Base-by-base conservation (phyloP, 768 basidiomycete genomes). In the Cystofilobasidium ferigula region DNA sequence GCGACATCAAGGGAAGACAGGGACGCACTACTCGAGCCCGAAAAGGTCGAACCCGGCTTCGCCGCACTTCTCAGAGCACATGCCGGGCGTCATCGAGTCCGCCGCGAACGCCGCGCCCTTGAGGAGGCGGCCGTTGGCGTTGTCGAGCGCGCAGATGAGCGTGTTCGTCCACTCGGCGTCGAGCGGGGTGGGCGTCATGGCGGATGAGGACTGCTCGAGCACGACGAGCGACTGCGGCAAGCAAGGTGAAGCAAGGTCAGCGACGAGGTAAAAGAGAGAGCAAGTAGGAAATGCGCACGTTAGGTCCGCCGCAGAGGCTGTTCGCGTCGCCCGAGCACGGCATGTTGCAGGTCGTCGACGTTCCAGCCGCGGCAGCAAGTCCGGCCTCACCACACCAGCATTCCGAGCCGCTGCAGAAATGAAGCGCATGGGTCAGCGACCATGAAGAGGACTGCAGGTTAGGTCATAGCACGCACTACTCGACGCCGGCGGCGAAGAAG, bases 1-100 rank as follows among this genome's bases (percentile, higher is more conserved):
- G n/a, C n/a, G 40, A 42, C 40, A 10, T 10, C 40, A 14, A 28
- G 7, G 6, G 28, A 4, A 28, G 48, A 26, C n/a, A 26, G 26
- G 48, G 26, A 51, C 48, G n/a, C 48, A 51, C 48, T 26, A 51
- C 26, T 51, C 48, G 48, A 51, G n/a, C 6, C 48, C 48, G 48
- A 24, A 14, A 20, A 30, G n/a, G 28, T 24, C 48, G 48, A 18
- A 51, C 8, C 48, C 48, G 7, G 8, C 2, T 7, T 8, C 48
- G 6, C 16, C 24, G 48, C 48, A 51, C 10, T 4, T 26, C 8
- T 14, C 48, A 26, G 20, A 14, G 26, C 48, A 51, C 4, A 7
- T 24, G 7, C 4, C n/a, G 5, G 28, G 48, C 24, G 48, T 51
- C 48, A 51, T 13, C 9, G 9, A 7, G 9, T 6, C 26, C 24